Evolutionary conservation across 176 grass and related monocot genomes (phyloP), one percentile per base, ranked within the genome.

Genomic region (Themeda triandra): DNA sequence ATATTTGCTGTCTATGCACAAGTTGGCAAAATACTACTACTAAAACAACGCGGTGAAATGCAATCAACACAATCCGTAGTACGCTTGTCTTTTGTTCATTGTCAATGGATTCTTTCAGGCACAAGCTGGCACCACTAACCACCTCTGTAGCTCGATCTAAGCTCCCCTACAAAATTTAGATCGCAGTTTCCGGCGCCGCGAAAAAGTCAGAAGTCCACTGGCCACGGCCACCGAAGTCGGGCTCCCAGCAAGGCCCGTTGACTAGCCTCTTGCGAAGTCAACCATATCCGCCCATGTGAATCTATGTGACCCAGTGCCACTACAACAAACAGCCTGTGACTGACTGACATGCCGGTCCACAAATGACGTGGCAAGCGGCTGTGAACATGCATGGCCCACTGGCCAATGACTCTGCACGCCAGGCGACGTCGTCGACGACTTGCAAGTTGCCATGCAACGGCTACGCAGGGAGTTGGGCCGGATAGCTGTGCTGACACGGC

Each of bases 161-260:
- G 10, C 63, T 35, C 8, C 13, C 27, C 27, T 10, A 21, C 18
- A 12, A 7, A 18, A 29, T 32, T 60, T 18, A 4, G 6, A 14
- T 75, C 37, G 23, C 29, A 29, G 15, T 87, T 33, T 63, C 68
- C 68, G 80, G 48, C 9, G 36, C 86, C n/a, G 19, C 28, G 10
- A 41, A 77, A 76, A 37, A 37, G 63, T 82, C 49, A 70, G 40
- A 33, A 87, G 64, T 77, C 79, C 9, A 29, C 70, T 25, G 40
- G 68, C 33, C 66, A 9, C 51, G 42, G 75, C n/a, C n/a, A 44
- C 27, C 10, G 28, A 66, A 67, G 63, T 56, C 42, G 18, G 21
- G 33, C 45, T 11, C 19, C 11, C 78, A 75, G 69, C 69, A 30
- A 80, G 19, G 59, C 25, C 33, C 12, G 13, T 79, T 81, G 78